Percentiles rank a stretch among this genome's conserved stretches.
phyloP scores from a whole-genome alignment of 2,329 filamentous ascomycete genomes.

The Botrytis aclada region DNA sequence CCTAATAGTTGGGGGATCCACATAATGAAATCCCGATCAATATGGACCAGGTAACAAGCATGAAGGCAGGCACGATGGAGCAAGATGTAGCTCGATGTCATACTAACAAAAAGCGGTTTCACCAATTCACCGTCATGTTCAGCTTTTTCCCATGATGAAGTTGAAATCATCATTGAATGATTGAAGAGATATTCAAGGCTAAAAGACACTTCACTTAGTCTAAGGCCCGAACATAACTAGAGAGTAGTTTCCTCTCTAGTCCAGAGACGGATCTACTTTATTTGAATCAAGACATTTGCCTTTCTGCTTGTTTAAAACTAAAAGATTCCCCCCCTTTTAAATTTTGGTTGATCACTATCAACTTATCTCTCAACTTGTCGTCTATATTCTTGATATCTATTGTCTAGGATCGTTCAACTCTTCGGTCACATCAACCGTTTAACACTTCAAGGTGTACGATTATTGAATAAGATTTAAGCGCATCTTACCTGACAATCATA shows the following conservation, averaged over 20 bases:
- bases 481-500: not conserved
- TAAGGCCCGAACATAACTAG: not conserved
- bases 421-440: not conserved
- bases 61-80: not conserved
- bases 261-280: not conserved
- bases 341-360: not conserved
- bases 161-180: not conserved
- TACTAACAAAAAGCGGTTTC: slow-evolving; percentile 1
- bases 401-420: not conserved
- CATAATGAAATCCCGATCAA: not conserved
- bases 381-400: not conserved
- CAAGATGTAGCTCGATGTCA: slow-evolving; percentile 8
- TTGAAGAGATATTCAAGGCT: slow-evolving; percentile 1
- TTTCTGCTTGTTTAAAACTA: slow-evolving; percentile 5
- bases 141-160: slow-evolving; percentile 5
- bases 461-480: not conserved
- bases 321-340: not conserved
- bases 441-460: not conserved
- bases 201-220: not conserved
- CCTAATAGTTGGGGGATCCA: not conserved
- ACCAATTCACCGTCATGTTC: not conserved
- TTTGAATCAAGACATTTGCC: not conserved
- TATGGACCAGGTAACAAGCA: not conserved
- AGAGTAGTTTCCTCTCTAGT: slow-evolving; percentile 11
- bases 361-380: not conserved